Conservation (phyloP, 768 basidiomycete species). For the Rhizopogon salebrosus region DNA sequence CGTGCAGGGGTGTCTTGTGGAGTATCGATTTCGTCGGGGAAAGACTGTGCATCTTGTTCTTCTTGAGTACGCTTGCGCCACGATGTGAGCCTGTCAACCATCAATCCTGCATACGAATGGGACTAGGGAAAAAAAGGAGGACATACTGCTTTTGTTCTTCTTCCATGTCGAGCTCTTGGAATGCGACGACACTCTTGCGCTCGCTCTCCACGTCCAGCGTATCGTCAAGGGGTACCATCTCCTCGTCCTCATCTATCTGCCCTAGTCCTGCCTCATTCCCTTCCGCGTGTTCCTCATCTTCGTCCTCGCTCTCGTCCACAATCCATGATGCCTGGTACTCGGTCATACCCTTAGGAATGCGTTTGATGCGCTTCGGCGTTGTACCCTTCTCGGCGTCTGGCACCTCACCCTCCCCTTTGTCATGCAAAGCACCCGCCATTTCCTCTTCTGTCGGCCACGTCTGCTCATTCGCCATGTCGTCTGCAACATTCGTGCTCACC, state of each 20-base stretch:
- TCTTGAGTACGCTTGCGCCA: constrained; percentile 71
- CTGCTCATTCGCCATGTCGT: constrained; percentile 90
- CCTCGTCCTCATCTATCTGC: constrained; percentile 50
- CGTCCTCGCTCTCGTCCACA: constrained; percentile 72
- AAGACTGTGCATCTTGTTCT: constrained; percentile 77
- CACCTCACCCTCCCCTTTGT: constrained; percentile 25
- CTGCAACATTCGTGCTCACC: constrained; percentile 81
- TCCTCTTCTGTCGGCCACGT: constrained; percentile 99
- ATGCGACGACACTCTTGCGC: constrained; percentile 46
- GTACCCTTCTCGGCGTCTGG: constrained; percentile 68
- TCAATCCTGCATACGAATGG: neutral
- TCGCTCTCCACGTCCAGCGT: constrained; percentile 54
- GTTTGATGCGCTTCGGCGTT: constrained; percentile 74
- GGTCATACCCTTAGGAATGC: constrained; percentile 92
- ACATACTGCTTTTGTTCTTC: constrained; percentile 86
- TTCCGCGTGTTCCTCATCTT: constrained; percentile 43
- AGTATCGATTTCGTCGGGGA: constrained; percentile 96
- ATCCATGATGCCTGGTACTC: constrained; percentile 98
- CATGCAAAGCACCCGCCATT: constrained; percentile 45
- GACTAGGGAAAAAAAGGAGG: neutral
- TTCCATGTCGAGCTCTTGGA: constrained; percentile 75
- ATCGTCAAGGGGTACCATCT: constrained; percentile 54
- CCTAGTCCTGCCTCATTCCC: constrained; percentile 23
- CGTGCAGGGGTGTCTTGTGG: constrained; percentile 78
- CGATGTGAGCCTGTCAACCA: constrained; percentile 47